A percentile compares a stretch with the other conserved stretches of the same genome.
These are phyloP conservation scores for Withania somnifera DNA, from an alignment of 305 asterid species.

Conservation along the genomic window DNA sequence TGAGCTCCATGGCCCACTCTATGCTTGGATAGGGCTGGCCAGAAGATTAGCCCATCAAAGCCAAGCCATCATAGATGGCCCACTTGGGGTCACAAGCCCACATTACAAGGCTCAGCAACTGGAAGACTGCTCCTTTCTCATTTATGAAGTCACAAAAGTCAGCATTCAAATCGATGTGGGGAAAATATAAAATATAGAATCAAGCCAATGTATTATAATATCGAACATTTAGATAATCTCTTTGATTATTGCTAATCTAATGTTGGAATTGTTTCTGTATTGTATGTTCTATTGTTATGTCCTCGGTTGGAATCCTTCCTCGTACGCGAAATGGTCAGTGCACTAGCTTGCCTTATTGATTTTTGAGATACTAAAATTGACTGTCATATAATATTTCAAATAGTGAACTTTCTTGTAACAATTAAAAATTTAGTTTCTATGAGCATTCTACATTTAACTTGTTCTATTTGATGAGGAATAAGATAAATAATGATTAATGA, in stretches of 20 bases:
- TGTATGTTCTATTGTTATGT: too few species aligned
- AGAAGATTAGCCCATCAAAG: not conserved
- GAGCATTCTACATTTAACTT: not conserved
- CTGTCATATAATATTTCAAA: not conserved
- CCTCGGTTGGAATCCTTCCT: too few species aligned
- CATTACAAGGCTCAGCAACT: not conserved
- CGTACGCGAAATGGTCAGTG: too few species aligned
- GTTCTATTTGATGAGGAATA: not conserved
- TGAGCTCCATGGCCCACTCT: not conserved
- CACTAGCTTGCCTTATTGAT: not conserved
- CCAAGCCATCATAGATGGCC: not conserved
- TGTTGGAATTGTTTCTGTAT: too few species aligned
- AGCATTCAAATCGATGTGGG: not conserved
- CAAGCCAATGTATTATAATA: not conserved
- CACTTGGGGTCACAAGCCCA: not conserved
- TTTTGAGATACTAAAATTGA: not conserved
- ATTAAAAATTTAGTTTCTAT: not conserved
- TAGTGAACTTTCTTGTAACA: not conserved
- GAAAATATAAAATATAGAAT: not conserved
- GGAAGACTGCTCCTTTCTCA: not conserved
- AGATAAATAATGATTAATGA: too few species aligned
- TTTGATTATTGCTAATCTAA: too few species aligned
- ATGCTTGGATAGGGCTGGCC: not conserved
- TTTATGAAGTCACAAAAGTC: not conserved
- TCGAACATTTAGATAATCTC: too few species aligned